Conservation (phyloP, 2,329 filamentous ascomycete species). For the Gnomoniopsis smithogilvyi region DNA sequence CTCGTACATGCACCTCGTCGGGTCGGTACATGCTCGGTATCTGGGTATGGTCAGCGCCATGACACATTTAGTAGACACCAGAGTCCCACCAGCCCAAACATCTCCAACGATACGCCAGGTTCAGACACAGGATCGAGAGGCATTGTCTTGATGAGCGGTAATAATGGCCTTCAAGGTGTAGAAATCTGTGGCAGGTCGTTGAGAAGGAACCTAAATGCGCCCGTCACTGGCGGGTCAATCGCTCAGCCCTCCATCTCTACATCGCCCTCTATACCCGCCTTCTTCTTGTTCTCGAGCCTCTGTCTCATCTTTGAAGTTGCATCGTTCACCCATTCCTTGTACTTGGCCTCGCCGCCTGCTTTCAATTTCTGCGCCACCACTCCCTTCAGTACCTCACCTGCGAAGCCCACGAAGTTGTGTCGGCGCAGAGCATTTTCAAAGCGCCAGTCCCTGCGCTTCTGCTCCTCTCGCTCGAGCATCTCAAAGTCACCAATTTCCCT, state of each 20-base stretch:
- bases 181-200: background rate
- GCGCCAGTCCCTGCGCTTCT: conserved; percentile 81
- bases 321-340: conserved; percentile 71
- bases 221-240: background rate
- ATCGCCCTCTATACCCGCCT: conserved; percentile 25
- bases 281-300: conserved; percentile 30
- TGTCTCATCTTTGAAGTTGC: conserved; percentile 32
- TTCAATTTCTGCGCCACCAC: conserved; percentile 74
- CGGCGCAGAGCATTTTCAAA: conserved; percentile 91
- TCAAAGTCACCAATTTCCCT: conserved; percentile 80
- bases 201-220: background rate
- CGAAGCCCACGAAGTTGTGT: conserved; percentile 96
- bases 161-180: conserved; percentile 1
- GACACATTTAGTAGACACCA: background rate
- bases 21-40: background rate
- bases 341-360: conserved; percentile 60
- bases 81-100: background rate
- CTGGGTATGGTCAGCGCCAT: background rate
- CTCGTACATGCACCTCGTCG: background rate
- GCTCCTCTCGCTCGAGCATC: conserved; percentile 72
- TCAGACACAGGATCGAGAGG: background rate
- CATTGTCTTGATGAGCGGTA: background rate
- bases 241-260: conserved; percentile 28
- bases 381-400: conserved; percentile 83
- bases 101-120: background rate